phyloP scores from a whole-genome alignment of 768 basidiomycete species.

The Postia placenta region DNA sequence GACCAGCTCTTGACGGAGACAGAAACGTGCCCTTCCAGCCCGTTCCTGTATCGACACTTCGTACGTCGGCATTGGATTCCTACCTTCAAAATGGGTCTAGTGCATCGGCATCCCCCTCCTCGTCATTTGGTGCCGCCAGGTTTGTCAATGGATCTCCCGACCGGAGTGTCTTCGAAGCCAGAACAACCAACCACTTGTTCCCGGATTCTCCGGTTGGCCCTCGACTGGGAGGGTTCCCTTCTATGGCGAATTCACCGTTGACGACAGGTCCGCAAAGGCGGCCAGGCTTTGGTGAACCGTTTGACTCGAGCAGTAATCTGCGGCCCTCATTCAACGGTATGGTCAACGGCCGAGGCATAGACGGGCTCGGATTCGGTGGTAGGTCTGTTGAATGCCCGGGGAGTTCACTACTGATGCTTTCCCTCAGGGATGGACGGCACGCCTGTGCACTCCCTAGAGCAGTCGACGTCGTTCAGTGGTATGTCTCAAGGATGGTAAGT shows the following conservation, averaged over 20 bases:
- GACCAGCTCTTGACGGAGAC: constrained; percentile 31
- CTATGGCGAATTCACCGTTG: not conserved
- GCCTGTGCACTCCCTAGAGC: too few species aligned
- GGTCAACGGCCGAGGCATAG: constrained; percentile 19
- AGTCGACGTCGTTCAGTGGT: too few species aligned
- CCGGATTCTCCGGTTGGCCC: constrained; percentile 30
- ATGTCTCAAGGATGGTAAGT: too few species aligned
- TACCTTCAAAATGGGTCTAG: constrained; percentile 48
- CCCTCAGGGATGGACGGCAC: too few species aligned
- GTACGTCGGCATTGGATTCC: constrained; percentile 60
- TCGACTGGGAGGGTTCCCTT: constrained; percentile 7
- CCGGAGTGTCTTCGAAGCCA: constrained; percentile 22
- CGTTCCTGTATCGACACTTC: constrained; percentile 53
- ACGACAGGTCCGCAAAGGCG: constrained; percentile 11
- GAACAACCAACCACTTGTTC: constrained; percentile 22
- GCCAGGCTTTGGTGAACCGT: constrained; percentile 33
- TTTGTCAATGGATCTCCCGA: constrained; percentile 70
- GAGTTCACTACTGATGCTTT: too few species aligned
- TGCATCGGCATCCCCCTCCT: constrained; percentile 65
- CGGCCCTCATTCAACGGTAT: constrained; percentile 8
- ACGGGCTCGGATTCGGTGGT: constrained; percentile 33
- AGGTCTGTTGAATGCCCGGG: constrained; percentile 5
- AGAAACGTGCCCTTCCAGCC: constrained; percentile 59
- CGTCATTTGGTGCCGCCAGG: constrained; percentile 58
- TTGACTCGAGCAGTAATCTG: constrained; percentile 25